Evolutionary conservation across 768 basidiomycete genomes (phyloP).

Genomic region (Coprinopsis sp.): DNA sequence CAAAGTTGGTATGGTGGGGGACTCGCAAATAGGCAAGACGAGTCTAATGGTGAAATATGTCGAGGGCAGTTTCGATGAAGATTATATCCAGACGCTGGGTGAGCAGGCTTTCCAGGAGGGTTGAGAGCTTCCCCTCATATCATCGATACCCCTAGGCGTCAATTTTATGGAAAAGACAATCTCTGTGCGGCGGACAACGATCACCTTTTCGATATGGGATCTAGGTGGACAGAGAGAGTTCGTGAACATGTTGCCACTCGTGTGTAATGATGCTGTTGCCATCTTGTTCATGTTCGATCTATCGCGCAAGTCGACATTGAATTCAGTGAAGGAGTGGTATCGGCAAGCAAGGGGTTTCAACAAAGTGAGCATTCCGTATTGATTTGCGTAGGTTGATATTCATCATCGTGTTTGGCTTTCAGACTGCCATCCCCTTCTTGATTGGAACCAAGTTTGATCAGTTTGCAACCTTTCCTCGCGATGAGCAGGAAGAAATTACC

Average conservation of each 20-base stretch:
- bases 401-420: slow-evolving; percentile 4
- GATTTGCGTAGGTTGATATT: neutral
- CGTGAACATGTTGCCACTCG: slow-evolving; percentile 97
- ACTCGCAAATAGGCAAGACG: slow-evolving; percentile 99
- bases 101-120: slow-evolving; percentile 22
- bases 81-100: slow-evolving; percentile 99
- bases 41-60: slow-evolving; percentile 99
- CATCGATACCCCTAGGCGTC: slow-evolving; percentile 52
- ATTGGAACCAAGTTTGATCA: slow-evolving; percentile 99
- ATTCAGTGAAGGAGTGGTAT: slow-evolving; percentile 99
- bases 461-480: slow-evolving; percentile 90
- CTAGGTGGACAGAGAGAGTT: slow-evolving; percentile 96
- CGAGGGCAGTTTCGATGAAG: slow-evolving; percentile 97
- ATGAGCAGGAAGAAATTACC: slow-evolving; percentile 99
- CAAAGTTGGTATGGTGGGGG: slow-evolving; percentile 99
- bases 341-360: slow-evolving; percentile 98
- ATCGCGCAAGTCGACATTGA: slow-evolving; percentile 93
- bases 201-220: slow-evolving; percentile 99
- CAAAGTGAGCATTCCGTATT: slow-evolving; percentile 58
- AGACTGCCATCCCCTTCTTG: slow-evolving; percentile 98
- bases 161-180: slow-evolving; percentile 99
- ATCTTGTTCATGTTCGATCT: slow-evolving; percentile 99
- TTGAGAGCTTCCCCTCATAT: slow-evolving; percentile 7
- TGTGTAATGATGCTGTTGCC: slow-evolving; percentile 99
- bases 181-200: slow-evolving; percentile 94